phyloP scores from a whole-genome alignment of 495 filamentous ascomycete species.

The Collariella sp. region DNA sequence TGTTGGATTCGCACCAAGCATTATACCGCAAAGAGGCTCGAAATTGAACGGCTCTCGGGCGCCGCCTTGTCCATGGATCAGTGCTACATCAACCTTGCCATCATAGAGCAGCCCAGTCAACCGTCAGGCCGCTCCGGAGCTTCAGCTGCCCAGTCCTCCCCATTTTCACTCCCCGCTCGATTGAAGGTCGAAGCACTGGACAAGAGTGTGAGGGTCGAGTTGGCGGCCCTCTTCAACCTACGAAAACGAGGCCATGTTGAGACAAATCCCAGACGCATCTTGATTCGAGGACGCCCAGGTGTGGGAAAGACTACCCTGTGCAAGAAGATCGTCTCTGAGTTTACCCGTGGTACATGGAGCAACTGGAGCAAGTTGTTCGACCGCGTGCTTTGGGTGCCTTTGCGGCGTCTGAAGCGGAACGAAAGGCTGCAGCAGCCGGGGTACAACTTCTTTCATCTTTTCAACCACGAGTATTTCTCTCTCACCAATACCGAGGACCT shows the following conservation, averaged over 20 bases:
- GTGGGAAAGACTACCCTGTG: constrained; percentile 41
- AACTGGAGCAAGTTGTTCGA: constrained; percentile 28
- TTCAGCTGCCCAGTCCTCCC: constrained; percentile 10
- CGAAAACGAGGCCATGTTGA: constrained; percentile 18
- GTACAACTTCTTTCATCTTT: constrained; percentile 19
- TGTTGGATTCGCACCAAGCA: constrained; percentile 15
- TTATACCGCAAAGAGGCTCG: constrained; percentile 20
- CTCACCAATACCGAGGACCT: constrained; percentile 1
- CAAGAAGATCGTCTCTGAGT: constrained; percentile 37
- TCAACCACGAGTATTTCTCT: constrained; percentile 25
- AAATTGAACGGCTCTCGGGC: constrained; percentile 32
- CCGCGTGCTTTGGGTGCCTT: constrained; percentile 34
- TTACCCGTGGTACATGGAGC: constrained; percentile 10
- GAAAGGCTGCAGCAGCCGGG: constrained; percentile 1
- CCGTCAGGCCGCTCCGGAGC: too few species aligned
- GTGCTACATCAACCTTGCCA: constrained; percentile 31
- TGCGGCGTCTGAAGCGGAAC: constrained; percentile 23
- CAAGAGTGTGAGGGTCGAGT: constrained; percentile 14
- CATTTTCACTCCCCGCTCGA: constrained; percentile 24
- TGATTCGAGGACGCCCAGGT: constrained; percentile 37
- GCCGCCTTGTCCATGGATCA: constrained; percentile 24
- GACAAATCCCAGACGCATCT: constrained; percentile 24
- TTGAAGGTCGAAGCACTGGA: constrained; percentile 20
- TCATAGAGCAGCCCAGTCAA: constrained; percentile 16
- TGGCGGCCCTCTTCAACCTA: constrained; percentile 23